Conservation (phyloP, 768 basidiomycete species). For the Roridomyces roridus region DNA sequence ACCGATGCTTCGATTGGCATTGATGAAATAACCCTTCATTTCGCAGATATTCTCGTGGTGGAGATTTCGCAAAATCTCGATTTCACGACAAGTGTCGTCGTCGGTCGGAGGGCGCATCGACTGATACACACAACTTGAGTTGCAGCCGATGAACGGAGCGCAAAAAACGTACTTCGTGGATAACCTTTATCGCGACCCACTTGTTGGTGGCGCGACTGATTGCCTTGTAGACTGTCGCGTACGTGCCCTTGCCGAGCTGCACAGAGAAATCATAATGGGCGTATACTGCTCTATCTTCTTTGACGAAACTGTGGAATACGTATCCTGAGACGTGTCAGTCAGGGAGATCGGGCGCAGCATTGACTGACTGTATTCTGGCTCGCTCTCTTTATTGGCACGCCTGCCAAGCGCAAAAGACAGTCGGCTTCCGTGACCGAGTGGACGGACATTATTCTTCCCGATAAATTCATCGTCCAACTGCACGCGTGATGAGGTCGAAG, state of each 20-base stretch:
- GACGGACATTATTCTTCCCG: not conserved
- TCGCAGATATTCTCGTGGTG: slow-evolving; percentile 68
- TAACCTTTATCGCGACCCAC: slow-evolving; percentile 90
- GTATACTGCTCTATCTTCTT: not conserved
- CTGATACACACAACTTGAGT: not conserved
- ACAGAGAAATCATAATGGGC: slow-evolving; percentile 47
- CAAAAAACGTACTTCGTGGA: slow-evolving; percentile 48
- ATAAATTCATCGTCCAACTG: slow-evolving; percentile 3
- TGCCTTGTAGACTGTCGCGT: slow-evolving; percentile 88
- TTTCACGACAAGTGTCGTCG: slow-evolving; percentile 44
- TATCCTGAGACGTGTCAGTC: not conserved
- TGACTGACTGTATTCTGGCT: slow-evolving; percentile 17
- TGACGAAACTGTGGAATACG: slow-evolving; percentile 12
- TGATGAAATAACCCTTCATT: slow-evolving; percentile 62
- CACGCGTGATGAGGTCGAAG: not conserved
- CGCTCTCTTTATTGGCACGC: not conserved
- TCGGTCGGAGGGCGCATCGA: slow-evolving; percentile 2
- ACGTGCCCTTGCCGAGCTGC: slow-evolving; percentile 88
- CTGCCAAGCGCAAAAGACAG: slow-evolving; percentile 9
- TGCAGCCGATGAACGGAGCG: not conserved
- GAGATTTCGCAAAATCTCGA: slow-evolving; percentile 59
- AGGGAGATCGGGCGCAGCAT: not conserved
- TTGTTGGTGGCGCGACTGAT: slow-evolving; percentile 72
- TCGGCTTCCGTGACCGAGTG: slow-evolving; percentile 8
- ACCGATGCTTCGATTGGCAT: slow-evolving; percentile 47